Base-by-base conservation (phyloP, 352 stramenopile species). In the Pythium myriotylum region DNA sequence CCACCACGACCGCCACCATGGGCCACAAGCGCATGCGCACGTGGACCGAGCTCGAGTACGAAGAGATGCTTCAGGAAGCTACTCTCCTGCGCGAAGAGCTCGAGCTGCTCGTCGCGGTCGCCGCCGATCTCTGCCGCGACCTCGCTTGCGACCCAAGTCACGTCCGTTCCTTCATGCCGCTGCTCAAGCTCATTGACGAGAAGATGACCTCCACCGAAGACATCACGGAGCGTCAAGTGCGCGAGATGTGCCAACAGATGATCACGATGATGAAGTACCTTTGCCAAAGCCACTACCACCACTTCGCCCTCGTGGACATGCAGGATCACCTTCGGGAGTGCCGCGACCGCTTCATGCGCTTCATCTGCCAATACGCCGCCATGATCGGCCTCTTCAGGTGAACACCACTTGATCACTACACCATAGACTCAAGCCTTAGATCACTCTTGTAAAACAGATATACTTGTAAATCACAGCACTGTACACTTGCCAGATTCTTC, bases 251-350 rank as follows among this genome's bases (percentile, higher is more conserved):
- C 52, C 76, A 84, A 62, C 74, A 84, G 59, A 89, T 91, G 82
- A 65, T 86, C 37, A 37, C 55, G 12, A 89, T 89, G 78, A 89
- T 86, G 74, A 79, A 91, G 71, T 84, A 85, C 54, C 62, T 91
- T 19, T 91, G 80, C 56, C 70, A 70, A 24, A 62, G 67, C 45
- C 82, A 91, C 65, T 85, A 84, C 71, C 64, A 76, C 32, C 76
- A 89, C 69, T 91, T 89, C 54, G 71, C 76, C 16, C 59, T 89
- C 32, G 61, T 91, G 35, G 82, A 91, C 49, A 91, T 91, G 82
- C 82, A 91, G 50, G 78, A 88, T 35, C 68, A 85, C 58, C 65
- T 91, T 26, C 70, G 72, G 33, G 76, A 79, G 35, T 89, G 74
- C 62, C 82, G 79, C 35, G 77, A 89, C 66, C 76, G 75, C 51